These are phyloP conservation scores for Macrocybe gigantea DNA, from an alignment of 768 basidiomycete genomes.

Conservation along the genomic window DNA sequence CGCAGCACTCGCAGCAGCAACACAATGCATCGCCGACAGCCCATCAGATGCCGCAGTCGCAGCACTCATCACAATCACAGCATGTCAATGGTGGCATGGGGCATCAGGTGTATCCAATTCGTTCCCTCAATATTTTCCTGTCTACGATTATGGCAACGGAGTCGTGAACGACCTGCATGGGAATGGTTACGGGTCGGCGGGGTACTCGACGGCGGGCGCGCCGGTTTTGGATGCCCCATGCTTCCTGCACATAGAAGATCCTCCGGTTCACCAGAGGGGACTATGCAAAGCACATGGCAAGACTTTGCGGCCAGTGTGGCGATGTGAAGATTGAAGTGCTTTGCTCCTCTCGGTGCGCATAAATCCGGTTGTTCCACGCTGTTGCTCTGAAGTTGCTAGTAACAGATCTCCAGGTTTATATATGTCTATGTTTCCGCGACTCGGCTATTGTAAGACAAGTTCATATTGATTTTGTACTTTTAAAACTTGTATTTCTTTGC, in stretches of 20 bases:
- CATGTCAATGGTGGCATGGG: constrained; percentile 7
- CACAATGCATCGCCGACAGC: constrained; percentile 8
- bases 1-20: constrained; percentile 7
- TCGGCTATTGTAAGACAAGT: no score
- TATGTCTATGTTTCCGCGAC: no score
- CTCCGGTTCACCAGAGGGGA: constrained; percentile 56
- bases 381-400: no score
- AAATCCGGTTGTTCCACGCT: no score
- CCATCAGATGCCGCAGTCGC: constrained; percentile 16
- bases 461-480: no score
- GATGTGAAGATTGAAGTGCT: constrained; percentile 14
- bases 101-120: constrained; percentile 6
- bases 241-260: constrained; percentile 29
- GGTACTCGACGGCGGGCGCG: constrained; percentile 19
- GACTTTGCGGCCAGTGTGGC: constrained; percentile 50
- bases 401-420: no score
- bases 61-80: constrained; percentile 7
- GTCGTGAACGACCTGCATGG: constrained; percentile 16
- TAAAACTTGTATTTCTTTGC: no score
- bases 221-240: constrained; percentile 35
- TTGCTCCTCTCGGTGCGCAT: no score
- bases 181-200: constrained; percentile 7
- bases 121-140: constrained; percentile 70
- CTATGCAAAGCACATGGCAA: constrained; percentile 59
- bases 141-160: constrained; percentile 60